A percentile compares a stretch with the other conserved stretches of the same genome.
phyloP scores from a whole-genome alignment of 192 early-diverging fungal species.

The Backusella parvicylindrica region DNA sequence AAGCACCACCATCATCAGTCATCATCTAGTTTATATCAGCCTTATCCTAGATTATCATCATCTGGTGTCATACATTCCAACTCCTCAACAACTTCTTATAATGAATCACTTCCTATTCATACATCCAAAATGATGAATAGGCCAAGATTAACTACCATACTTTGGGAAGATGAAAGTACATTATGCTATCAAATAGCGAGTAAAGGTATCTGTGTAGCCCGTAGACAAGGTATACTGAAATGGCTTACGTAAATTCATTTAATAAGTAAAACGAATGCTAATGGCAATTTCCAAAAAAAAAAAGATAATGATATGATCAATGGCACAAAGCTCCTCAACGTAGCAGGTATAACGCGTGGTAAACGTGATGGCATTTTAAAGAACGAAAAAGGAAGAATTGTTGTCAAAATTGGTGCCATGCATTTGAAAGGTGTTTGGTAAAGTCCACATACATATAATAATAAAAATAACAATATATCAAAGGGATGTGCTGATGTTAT shows the following conservation, averaged over 20 bases:
- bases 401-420: constrained; percentile 84
- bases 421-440: constrained; percentile 84
- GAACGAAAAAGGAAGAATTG: constrained; percentile 78
- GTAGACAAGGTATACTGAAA: constrained; percentile 61
- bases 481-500: neutral
- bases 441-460: constrained; percentile 12
- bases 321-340: constrained; percentile 81
- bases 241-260: no score
- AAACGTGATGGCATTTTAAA: constrained; percentile 84
- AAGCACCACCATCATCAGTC: neutral
- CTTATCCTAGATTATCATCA: neutral
- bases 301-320: constrained; percentile 87
- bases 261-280: no score
- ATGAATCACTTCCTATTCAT: neutral
- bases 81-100: neutral
- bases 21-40: neutral
- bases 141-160: constrained; percentile 59
- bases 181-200: constrained; percentile 75
- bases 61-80: neutral
- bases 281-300: no score
- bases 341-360: constrained; percentile 81
- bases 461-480: neutral
- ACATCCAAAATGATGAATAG: neutral
- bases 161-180: constrained; percentile 81
- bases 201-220: constrained; percentile 70